These are phyloP conservation scores for Dioscorea cayenensis DNA, from an alignment of 116 monocot species.

Conservation along the genomic window DNA sequence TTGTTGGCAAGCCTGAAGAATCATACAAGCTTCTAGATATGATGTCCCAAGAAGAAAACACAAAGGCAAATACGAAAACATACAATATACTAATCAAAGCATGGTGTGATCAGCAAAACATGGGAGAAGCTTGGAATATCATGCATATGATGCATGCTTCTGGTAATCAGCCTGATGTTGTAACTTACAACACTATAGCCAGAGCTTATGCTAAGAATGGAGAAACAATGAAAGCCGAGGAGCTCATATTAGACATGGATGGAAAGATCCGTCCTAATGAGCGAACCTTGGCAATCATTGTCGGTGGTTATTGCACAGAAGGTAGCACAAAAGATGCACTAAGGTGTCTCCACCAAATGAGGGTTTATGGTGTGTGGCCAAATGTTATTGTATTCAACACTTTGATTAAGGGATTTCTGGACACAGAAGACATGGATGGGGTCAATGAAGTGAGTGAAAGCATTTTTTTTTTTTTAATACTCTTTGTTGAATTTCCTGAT, in stretches of 20 bases:
- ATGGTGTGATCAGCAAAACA: constrained; percentile 73
- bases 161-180: constrained; percentile 75
- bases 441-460: constrained; percentile 16
- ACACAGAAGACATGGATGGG: constrained; percentile 48
- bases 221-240: constrained; percentile 73
- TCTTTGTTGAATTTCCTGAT: neutral
- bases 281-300: constrained; percentile 74
- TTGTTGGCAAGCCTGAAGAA: constrained; percentile 67
- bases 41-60: constrained; percentile 48
- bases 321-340: constrained; percentile 77
- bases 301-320: constrained; percentile 84
- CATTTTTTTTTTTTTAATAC: too few relatives aligned
- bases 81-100: constrained; percentile 87
- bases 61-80: constrained; percentile 56
- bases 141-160: constrained; percentile 58
- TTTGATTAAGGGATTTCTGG: constrained; percentile 88
- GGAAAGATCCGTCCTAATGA: constrained; percentile 59
- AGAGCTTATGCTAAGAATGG: constrained; percentile 70
- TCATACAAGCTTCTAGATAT: constrained; percentile 62
- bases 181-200: constrained; percentile 87
- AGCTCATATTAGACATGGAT: constrained; percentile 68
- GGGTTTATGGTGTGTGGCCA: constrained; percentile 44
- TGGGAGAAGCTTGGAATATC: constrained; percentile 72
- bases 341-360: constrained; percentile 66
- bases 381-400: constrained; percentile 78